These are phyloP conservation scores for Myxozyma neotropica DNA, from an alignment of 805 yeast species.

Conservation along the genomic window DNA sequence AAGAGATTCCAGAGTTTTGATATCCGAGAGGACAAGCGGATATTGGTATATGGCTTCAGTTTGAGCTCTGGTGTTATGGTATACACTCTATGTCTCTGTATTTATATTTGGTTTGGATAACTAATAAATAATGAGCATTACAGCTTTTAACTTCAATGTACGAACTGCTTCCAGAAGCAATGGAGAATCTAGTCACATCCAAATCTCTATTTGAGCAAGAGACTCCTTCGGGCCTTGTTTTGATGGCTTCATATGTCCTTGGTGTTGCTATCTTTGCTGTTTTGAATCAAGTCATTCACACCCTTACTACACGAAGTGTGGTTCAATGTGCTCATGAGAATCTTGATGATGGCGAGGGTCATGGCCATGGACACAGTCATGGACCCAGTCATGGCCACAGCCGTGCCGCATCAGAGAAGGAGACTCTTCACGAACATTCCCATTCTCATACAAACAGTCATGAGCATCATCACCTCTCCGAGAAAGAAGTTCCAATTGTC, in stretches of 20 bases:
- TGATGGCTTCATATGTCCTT: slow-evolving; percentile 52
- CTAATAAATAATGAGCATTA: background rate
- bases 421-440: slow-evolving; percentile 15
- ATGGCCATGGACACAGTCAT: slow-evolving; percentile 35
- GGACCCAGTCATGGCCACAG: slow-evolving; percentile 34
- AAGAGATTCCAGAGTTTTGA: slow-evolving; percentile 53
- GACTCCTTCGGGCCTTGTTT: slow-evolving; percentile 43
- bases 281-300: slow-evolving; percentile 69
- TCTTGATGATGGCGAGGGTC: slow-evolving; percentile 37
- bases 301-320: slow-evolving; percentile 74
- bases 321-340: slow-evolving; percentile 81
- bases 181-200: slow-evolving; percentile 48
- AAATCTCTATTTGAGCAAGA: slow-evolving; percentile 36
- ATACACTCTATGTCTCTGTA: background rate
- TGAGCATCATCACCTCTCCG: background rate
- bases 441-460: slow-evolving; percentile 8
- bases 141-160: slow-evolving; percentile 68
- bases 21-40: slow-evolving; percentile 59
- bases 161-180: slow-evolving; percentile 72
- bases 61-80: slow-evolving; percentile 80
- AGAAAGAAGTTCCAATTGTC: background rate
- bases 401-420: background rate
- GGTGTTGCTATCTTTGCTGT: slow-evolving; percentile 66
- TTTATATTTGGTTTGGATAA: background rate
- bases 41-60: slow-evolving; percentile 74